Conservation (phyloP, 352 stramenopile genomes). For the Globisporangium recalcitrans region DNA sequence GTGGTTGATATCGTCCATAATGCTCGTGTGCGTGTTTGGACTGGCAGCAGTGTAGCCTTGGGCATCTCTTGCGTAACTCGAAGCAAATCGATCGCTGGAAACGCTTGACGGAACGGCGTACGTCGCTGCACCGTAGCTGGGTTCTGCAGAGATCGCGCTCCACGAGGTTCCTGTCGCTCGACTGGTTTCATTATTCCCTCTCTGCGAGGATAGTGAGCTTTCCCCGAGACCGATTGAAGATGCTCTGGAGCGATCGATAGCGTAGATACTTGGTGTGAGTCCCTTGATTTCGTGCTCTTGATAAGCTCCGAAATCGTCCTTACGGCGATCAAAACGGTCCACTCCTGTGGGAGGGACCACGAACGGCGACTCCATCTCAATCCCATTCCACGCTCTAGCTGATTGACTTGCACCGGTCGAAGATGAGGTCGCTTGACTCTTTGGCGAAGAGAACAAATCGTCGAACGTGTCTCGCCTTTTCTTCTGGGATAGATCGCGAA, state of each 20-base stretch:
- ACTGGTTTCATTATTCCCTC: not conserved
- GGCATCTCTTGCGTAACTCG: not conserved
- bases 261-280: slow-evolving; percentile 2
- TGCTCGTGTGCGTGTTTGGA: slow-evolving; percentile 19
- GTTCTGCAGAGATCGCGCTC: slow-evolving; percentile 28
- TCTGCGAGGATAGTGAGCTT: not conserved
- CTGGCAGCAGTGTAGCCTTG: not conserved
- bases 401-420: not conserved
- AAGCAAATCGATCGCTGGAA: slow-evolving; percentile 9
- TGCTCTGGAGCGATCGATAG: slow-evolving; percentile 1
- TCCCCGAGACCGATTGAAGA: slow-evolving; percentile 17
- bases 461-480: slow-evolving; percentile 68
- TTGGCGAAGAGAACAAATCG: slow-evolving; percentile 68
- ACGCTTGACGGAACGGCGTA: slow-evolving; percentile 40
- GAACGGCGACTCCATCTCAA: slow-evolving; percentile 4
- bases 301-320: slow-evolving; percentile 12
- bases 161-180: slow-evolving; percentile 26
- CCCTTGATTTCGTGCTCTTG: not conserved
- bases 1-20: slow-evolving; percentile 60
- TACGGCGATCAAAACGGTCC: slow-evolving; percentile 47
- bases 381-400: slow-evolving; percentile 10
- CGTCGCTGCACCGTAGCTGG: slow-evolving; percentile 26
- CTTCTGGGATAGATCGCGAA: slow-evolving; percentile 8
- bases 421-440: slow-evolving; percentile 4
- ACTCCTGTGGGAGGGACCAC: slow-evolving; percentile 27